A percentile compares a stretch with the other conserved stretches of the same genome.
Conservation (phyloP, 306 rosid genomes). For the Inga leiocalycina region DNA sequence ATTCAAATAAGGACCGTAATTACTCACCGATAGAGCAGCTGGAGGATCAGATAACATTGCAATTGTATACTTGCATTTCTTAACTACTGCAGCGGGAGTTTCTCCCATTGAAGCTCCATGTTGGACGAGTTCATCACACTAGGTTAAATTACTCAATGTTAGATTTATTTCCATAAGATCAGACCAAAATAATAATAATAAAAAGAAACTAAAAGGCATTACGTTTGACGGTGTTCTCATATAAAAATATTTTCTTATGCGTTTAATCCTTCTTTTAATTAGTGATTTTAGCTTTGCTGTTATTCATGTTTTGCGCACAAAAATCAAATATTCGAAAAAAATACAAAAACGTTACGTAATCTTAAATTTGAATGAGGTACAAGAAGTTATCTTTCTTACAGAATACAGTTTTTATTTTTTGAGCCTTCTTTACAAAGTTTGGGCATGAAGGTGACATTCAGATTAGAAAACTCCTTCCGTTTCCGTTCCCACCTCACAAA, state of each 20-base stretch:
- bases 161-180: neutral
- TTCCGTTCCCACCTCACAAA: neutral
- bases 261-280: neutral
- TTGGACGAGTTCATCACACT: slow-evolving; percentile 72
- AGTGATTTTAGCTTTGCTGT: neutral
- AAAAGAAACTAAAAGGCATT: neutral
- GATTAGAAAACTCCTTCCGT: neutral
- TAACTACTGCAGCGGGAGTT: slow-evolving; percentile 76
- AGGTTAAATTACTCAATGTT: slow-evolving; percentile 18
- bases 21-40: slow-evolving; percentile 75
- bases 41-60: slow-evolving; percentile 82
- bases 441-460: neutral
- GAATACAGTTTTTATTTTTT: neutral
- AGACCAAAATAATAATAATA: neutral
- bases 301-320: neutral
- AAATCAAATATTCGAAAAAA: neutral
- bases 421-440: neutral
- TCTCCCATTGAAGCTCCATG: slow-evolving; percentile 74
- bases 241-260: neutral
- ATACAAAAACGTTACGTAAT: neutral
- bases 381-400: neutral
- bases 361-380: neutral
- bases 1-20: neutral
- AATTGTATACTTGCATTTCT: slow-evolving; percentile 78
- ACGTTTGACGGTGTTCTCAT: neutral